Conservation (phyloP, 345 rosid species). For the Citrus medica region DNA sequence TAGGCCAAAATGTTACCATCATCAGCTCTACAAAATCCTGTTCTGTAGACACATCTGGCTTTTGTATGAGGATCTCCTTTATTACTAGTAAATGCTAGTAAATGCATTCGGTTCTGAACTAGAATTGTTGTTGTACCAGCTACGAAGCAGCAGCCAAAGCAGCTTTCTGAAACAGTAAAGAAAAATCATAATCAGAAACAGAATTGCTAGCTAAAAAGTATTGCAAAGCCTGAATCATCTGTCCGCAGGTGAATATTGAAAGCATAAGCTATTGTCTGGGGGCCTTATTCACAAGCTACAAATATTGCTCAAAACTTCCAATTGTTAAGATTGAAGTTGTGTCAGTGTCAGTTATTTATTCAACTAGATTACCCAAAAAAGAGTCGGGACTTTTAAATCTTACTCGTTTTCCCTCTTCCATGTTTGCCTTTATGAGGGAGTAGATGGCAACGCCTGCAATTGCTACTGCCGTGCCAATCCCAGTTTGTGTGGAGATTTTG, state of each 20-base stretch:
- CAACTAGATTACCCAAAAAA: too few relatives aligned
- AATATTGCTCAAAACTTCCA: neutral
- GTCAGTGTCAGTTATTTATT: too few relatives aligned
- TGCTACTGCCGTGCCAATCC: constrained; percentile 47
- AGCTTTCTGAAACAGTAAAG: constrained; percentile 30
- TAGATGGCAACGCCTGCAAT: constrained; percentile 50
- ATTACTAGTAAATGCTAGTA: neutral
- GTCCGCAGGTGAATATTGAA: neutral
- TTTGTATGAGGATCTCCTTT: neutral
- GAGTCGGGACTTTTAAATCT: neutral
- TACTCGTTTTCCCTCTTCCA: constrained; percentile 48
- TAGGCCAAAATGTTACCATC: neutral
- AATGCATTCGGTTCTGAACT: neutral
- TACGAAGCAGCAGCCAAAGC: neutral
- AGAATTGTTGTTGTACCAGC: constrained; percentile 8
- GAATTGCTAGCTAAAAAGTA: neutral
- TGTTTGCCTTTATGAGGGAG: constrained; percentile 47
- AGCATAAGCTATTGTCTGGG: neutral
- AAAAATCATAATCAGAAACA: neutral
- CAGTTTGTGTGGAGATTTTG: constrained; percentile 50
- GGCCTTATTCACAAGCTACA: neutral
- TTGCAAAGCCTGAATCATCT: neutral
- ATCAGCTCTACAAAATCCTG: neutral
- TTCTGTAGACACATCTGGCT: neutral
- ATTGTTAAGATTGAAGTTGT: neutral